Evolutionary conservation across 805 yeast genomes (phyloP).

Genomic region (Candida yuanshanica): DNA sequence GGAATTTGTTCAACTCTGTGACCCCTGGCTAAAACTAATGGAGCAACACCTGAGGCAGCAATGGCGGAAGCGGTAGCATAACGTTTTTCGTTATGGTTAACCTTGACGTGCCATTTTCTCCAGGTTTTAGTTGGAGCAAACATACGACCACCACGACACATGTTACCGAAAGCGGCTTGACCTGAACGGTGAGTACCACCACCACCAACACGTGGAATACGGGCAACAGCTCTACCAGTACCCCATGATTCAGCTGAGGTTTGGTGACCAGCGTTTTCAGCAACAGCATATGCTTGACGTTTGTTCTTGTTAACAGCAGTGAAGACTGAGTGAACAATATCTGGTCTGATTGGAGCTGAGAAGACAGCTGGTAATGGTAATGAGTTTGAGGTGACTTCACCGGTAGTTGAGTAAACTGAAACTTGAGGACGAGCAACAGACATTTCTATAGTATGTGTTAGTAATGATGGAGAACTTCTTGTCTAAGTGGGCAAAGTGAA

Average conservation of each 20-base stretch:
- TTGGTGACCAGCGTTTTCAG: slow-evolving; percentile 99
- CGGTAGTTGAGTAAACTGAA: slow-evolving; percentile 83
- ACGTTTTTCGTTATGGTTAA: slow-evolving; percentile 99
- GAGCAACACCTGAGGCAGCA: slow-evolving; percentile 98
- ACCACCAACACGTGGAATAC: slow-evolving; percentile 99
- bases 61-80: slow-evolving; percentile 99
- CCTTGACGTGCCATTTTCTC: slow-evolving; percentile 99
- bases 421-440: slow-evolving; percentile 89
- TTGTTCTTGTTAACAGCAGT: slow-evolving; percentile 99
- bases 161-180: slow-evolving; percentile 99
- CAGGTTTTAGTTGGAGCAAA: slow-evolving; percentile 99
- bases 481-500: slow-evolving; percentile 2
- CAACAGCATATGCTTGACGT: slow-evolving; percentile 99
- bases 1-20: slow-evolving; percentile 98
- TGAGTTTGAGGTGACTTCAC: slow-evolving; percentile 79
- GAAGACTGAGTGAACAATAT: slow-evolving; percentile 98
- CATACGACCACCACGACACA: slow-evolving; percentile 99
- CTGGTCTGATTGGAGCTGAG: slow-evolving; percentile 99
- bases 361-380: slow-evolving; percentile 97
- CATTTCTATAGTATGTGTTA: slow-evolving; percentile 28
- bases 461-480: slow-evolving; percentile 8
- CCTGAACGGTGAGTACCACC: slow-evolving; percentile 99
- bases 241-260: slow-evolving; percentile 99
- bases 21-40: slow-evolving; percentile 98
- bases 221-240: slow-evolving; percentile 99